These are phyloP conservation scores for Paecilomyces variotii DNA, from an alignment of 2,329 filamentous ascomycete genomes.

Conservation along the genomic window DNA sequence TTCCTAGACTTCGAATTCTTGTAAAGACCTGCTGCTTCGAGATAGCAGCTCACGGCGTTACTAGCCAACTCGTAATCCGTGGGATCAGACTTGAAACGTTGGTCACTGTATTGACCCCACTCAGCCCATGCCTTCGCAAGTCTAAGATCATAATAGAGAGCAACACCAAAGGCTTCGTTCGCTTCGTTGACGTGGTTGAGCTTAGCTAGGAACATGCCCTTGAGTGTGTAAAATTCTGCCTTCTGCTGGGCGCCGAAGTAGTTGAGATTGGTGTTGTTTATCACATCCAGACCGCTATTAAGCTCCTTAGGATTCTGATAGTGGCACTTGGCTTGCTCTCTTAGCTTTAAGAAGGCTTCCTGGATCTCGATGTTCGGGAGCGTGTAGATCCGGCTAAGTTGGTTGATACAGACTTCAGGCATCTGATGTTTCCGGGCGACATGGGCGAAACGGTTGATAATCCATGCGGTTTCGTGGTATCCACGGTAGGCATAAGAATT, in stretches of 20 bases:
- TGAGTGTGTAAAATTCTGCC: slow-evolving; percentile 97
- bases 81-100: slow-evolving; percentile 87
- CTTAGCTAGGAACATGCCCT: slow-evolving; percentile 98
- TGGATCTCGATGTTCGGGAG: slow-evolving; percentile 99
- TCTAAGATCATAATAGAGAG: slow-evolving; percentile 90
- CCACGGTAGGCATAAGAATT: slow-evolving; percentile 95
- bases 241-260: slow-evolving; percentile 96
- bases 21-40: slow-evolving; percentile 92
- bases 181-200: slow-evolving; percentile 84
- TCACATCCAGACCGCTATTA: slow-evolving; percentile 88
- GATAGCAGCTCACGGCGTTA: slow-evolving; percentile 89
- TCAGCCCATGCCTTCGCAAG: slow-evolving; percentile 97
- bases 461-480: slow-evolving; percentile 99
- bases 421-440: slow-evolving; percentile 95
- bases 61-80: slow-evolving; percentile 73
- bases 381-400: slow-evolving; percentile 96
- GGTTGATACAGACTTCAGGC: slow-evolving; percentile 92
- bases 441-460: slow-evolving; percentile 97
- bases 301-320: slow-evolving; percentile 94
- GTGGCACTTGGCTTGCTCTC: slow-evolving; percentile 98
- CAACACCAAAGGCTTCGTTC: slow-evolving; percentile 88
- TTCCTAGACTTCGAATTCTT: slow-evolving; percentile 96
- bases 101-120: slow-evolving; percentile 97
- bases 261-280: slow-evolving; percentile 98
- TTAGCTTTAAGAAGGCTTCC: slow-evolving; percentile 92